A percentile compares a stretch with the other conserved stretches of the same genome.
phyloP scores from a whole-genome alignment of 2,329 filamentous ascomycete species.

The Sclerotinia minor region DNA sequence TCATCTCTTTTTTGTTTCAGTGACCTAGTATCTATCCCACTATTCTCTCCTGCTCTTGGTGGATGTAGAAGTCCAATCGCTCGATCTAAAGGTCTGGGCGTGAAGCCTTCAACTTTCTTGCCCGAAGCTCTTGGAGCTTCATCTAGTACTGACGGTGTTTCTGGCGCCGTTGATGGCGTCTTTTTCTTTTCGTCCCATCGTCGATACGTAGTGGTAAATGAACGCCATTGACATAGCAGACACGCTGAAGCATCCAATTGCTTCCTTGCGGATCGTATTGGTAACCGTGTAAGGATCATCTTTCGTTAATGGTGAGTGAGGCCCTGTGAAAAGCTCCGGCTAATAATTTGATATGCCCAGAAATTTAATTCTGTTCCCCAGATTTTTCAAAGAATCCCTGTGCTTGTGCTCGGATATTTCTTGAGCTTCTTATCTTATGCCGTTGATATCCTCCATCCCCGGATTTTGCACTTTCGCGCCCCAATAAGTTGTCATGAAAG shows the following conservation, averaged over 20 bases:
- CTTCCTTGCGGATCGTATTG: slow-evolving; percentile 28
- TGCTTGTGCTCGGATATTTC: neutral
- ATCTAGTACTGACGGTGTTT: slow-evolving; percentile 50
- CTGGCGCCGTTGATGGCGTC: slow-evolving; percentile 27
- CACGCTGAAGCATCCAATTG: slow-evolving; percentile 45
- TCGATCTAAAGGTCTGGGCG: slow-evolving; percentile 60
- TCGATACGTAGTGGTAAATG: slow-evolving; percentile 50
- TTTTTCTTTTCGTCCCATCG: slow-evolving; percentile 39
- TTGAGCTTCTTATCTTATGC: slow-evolving; percentile 13
- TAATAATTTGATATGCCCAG: neutral
- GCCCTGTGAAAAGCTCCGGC: neutral
- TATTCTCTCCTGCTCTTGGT: slow-evolving; percentile 78
- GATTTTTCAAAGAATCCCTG: neutral
- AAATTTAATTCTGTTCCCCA: slow-evolving; percentile 17
- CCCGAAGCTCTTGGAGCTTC: slow-evolving; percentile 62
- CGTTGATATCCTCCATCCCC: slow-evolving; percentile 31
- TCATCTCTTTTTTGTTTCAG: slow-evolving; percentile 71
- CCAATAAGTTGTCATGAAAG: slow-evolving; percentile 10
- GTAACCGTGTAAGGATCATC: slow-evolving; percentile 37
- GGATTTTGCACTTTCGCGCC: slow-evolving; percentile 29
- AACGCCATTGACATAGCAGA: slow-evolving; percentile 53
- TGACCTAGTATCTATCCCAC: slow-evolving; percentile 68
- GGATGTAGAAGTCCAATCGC: slow-evolving; percentile 81
- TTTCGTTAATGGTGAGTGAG: slow-evolving; percentile 23
- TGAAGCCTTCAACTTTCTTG: slow-evolving; percentile 55